Evolutionary conservation across 495 filamentous ascomycete genomes (phyloP).

Genomic region (Aspergillus conjunctus): DNA sequence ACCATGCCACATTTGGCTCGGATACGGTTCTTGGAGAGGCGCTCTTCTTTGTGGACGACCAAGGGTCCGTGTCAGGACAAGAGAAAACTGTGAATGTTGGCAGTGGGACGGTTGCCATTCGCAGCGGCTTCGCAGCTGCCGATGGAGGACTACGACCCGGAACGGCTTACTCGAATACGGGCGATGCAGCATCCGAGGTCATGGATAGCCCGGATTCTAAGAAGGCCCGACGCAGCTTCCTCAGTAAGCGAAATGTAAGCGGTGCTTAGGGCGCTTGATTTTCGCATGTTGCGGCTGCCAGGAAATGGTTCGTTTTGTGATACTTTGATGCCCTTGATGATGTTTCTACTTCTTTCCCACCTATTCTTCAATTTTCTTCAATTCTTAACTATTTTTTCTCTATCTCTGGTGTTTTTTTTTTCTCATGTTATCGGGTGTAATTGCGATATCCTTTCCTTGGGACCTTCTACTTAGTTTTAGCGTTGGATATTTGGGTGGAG

Average conservation of each 20-base stretch:
- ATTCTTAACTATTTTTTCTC: not conserved
- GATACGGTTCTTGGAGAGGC: constrained; percentile 81
- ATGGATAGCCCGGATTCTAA: constrained; percentile 57
- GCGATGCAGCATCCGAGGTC: constrained; percentile 37
- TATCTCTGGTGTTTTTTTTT: not conserved
- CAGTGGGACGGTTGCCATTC: constrained; percentile 64
- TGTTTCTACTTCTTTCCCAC: constrained; percentile 9
- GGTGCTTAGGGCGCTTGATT: constrained; percentile 38
- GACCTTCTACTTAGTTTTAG: not conserved
- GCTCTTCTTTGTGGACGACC: constrained; percentile 88
- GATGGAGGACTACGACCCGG: constrained; percentile 37
- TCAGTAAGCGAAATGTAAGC: constrained; percentile 58
- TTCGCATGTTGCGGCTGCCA: not conserved
- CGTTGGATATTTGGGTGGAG: not conserved
- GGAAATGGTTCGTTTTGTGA: constrained; percentile 20
- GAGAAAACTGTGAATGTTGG: constrained; percentile 77
- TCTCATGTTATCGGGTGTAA: not conserved
- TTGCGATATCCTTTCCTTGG: not conserved
- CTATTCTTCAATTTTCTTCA: constrained; percentile 12
- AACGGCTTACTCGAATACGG: constrained; percentile 42
- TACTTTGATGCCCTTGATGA: constrained; percentile 12
- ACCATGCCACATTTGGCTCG: constrained; percentile 78
- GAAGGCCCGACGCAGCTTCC: constrained; percentile 52
- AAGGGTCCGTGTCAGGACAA: constrained; percentile 58
- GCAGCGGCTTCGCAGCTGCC: constrained; percentile 59